These are phyloP conservation scores for Lupinus albus DNA, from an alignment of 306 rosid species.

Conservation along the genomic window DNA sequence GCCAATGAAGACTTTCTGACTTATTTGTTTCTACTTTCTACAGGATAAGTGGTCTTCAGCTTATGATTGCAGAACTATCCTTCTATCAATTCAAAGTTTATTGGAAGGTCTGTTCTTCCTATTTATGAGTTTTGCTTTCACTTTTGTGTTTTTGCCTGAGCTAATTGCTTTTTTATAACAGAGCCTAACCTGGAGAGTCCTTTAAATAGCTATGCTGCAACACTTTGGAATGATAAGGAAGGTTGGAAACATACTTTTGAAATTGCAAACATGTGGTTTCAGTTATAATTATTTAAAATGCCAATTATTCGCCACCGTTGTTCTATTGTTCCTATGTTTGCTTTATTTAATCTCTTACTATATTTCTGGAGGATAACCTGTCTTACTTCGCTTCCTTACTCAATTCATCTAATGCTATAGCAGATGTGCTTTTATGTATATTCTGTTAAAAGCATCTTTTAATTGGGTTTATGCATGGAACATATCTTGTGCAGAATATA, in stretches of 20 bases:
- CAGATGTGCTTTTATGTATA: neutral
- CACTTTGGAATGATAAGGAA: slow-evolving; percentile 83
- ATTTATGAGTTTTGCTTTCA: slow-evolving; percentile 28
- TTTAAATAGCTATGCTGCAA: slow-evolving; percentile 88
- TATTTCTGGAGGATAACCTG: slow-evolving; percentile 4
- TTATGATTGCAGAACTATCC: slow-evolving; percentile 95
- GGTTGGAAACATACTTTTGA: slow-evolving; percentile 52
- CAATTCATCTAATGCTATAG: slow-evolving; percentile 1
- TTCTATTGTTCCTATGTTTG: neutral
- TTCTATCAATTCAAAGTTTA: slow-evolving; percentile 90
- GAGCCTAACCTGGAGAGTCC: slow-evolving; percentile 97
- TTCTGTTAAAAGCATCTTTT: slow-evolving; percentile 10
- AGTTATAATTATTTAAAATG: slow-evolving; percentile 16
- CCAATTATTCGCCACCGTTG: slow-evolving; percentile 17
- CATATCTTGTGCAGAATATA: slow-evolving; percentile 60
- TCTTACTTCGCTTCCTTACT: neutral
- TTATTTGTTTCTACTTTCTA: slow-evolving; percentile 30
- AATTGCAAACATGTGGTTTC: slow-evolving; percentile 10
- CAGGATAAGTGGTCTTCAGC: slow-evolving; percentile 99
- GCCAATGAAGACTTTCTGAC: slow-evolving; percentile 24
- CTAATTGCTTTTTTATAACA: slow-evolving; percentile 50
- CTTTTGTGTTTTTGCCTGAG: slow-evolving; percentile 41
- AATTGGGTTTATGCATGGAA: slow-evolving; percentile 6
- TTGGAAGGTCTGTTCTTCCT: slow-evolving; percentile 72
- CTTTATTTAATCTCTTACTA: slow-evolving; percentile 25